A percentile compares a stretch with the other conserved stretches of the same genome.
phyloP scores from a whole-genome alignment of 2,329 filamentous ascomycete species.

The Elsinoe batatas region DNA sequence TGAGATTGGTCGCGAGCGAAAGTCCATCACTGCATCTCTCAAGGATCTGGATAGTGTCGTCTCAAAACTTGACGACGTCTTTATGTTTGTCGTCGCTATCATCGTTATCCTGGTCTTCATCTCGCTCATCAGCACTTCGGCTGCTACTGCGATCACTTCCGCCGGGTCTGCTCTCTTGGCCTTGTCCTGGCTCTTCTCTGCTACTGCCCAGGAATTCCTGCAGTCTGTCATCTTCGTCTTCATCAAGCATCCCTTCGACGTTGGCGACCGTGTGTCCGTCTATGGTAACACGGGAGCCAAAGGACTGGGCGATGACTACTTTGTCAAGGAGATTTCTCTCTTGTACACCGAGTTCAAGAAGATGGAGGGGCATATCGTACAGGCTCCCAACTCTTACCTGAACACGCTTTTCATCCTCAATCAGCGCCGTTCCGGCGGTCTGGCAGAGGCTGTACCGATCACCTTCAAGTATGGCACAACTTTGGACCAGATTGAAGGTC shows the following conservation, averaged over 20 bases:
- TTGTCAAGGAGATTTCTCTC: conserved; percentile 86
- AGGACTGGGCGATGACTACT: conserved; percentile 81
- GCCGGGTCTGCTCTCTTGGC: conserved; percentile 81
- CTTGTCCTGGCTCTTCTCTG: conserved; percentile 83
- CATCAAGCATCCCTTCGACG: conserved; percentile 94
- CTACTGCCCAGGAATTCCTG: conserved; percentile 87
- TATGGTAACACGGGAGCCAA: conserved; percentile 80
- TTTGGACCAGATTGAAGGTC: conserved; percentile 67
- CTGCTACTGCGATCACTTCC: conserved; percentile 82
- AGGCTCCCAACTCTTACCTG: conserved; percentile 87
- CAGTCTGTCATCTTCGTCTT: conserved; percentile 94
- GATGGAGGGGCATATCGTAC: conserved; percentile 92
- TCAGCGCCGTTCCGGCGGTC: conserved; percentile 76
- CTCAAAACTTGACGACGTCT: conserved; percentile 76
- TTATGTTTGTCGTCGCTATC: conserved; percentile 74
- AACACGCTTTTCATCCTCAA: conserved; percentile 94
- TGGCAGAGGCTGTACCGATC: conserved; percentile 78
- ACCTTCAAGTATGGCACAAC: conserved; percentile 84
- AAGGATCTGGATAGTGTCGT: conserved; percentile 95
- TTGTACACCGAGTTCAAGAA: conserved; percentile 98
- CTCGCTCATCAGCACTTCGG: conserved; percentile 78
- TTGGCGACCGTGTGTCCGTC: conserved; percentile 83
- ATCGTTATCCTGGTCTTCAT: conserved; percentile 79
- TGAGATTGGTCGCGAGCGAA: conserved; percentile 88
- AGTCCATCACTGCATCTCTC: conserved; percentile 85